A percentile compares a stretch with the other conserved stretches of the same genome.
Evolutionary conservation across 2,329 filamentous ascomycete genomes (phyloP).

Genomic region (Fusarium poae): DNA sequence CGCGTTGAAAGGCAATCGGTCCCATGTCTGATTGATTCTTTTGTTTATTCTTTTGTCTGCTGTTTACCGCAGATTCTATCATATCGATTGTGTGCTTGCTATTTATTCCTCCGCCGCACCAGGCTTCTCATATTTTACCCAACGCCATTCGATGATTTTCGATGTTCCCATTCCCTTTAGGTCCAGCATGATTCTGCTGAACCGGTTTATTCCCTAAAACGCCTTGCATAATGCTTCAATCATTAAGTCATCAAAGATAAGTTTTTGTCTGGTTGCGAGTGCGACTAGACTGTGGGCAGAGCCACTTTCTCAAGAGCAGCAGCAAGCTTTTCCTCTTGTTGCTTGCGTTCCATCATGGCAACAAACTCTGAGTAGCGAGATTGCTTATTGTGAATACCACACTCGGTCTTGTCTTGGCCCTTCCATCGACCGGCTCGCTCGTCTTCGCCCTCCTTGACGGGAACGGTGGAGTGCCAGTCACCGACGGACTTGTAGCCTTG

Average conservation of each 20-base stretch:
- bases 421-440: constrained; percentile 98
- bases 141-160: constrained; percentile 45
- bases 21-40: constrained; percentile 15
- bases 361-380: constrained; percentile 92
- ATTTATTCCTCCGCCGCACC: constrained; percentile 29
- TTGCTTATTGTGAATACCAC: constrained; percentile 98
- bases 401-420: constrained; percentile 95
- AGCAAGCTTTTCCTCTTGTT: constrained; percentile 62
- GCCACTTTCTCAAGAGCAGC: constrained; percentile 49
- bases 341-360: constrained; percentile 77
- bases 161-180: constrained; percentile 22
- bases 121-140: constrained; percentile 28
- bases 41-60: constrained; percentile 36
- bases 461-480: constrained; percentile 97
- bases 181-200: constrained; percentile 25
- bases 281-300: constrained; percentile 47
- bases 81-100: constrained; percentile 26
- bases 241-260: constrained; percentile 49
- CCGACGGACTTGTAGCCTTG: constrained; percentile 97
- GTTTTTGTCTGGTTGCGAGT: constrained; percentile 35
- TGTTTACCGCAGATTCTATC: constrained; percentile 21
- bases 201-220: constrained; percentile 43
- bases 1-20: background rate
- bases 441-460: constrained; percentile 91
- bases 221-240: constrained; percentile 48